These are phyloP conservation scores for Brasenia schreberi DNA, from an alignment of 164 flowering plant genomes.

Conservation along the genomic window DNA sequence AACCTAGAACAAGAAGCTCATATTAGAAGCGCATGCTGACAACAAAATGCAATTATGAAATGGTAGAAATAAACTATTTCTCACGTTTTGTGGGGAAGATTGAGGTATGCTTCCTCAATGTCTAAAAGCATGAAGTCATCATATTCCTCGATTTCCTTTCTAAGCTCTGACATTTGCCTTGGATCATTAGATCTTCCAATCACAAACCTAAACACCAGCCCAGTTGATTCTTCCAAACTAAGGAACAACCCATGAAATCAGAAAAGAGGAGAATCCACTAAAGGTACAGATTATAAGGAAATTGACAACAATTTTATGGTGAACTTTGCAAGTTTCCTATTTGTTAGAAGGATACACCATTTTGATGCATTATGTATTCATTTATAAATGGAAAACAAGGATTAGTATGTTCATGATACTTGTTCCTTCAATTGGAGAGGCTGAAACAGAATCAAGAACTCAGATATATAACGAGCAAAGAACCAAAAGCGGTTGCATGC, in stretches of 20 bases:
- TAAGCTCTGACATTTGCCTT: slow-evolving; percentile 73
- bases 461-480: no score
- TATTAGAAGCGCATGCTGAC: background rate
- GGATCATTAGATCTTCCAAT: slow-evolving; percentile 65
- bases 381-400: no score
- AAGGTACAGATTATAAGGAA: background rate
- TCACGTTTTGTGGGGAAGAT: slow-evolving; percentile 96
- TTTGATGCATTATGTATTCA: no score
- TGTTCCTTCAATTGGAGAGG: no score
- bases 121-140: slow-evolving; percentile 87
- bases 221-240: slow-evolving; percentile 96
- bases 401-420: no score
- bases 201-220: slow-evolving; percentile 83
- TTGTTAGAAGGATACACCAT: no score
- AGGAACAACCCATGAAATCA: slow-evolving; percentile 2
- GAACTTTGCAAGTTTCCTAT: no score
- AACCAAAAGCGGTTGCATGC: no score
- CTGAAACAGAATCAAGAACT: no score
- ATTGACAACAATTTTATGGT: no score
- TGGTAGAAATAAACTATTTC: slow-evolving; percentile 6
- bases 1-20: slow-evolving; percentile 26
- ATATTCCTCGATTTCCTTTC: slow-evolving; percentile 62
- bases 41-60: no score
- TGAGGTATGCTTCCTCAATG: slow-evolving; percentile 82
- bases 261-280: background rate